These are phyloP conservation scores for Ustilago crameri DNA, from an alignment of 1,284 basidiomycete species.

Conservation along the genomic window DNA sequence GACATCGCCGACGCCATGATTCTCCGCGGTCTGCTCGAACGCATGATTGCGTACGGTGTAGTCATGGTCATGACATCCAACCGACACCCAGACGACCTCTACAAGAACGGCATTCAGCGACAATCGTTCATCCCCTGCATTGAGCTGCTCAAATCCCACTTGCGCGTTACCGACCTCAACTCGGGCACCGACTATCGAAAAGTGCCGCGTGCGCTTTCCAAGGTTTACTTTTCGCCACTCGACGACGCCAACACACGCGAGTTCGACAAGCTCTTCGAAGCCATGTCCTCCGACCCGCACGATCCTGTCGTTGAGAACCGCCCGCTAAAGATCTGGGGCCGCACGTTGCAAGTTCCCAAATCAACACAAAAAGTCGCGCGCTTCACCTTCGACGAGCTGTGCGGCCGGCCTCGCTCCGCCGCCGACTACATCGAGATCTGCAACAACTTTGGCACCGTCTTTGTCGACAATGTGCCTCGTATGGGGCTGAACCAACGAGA, in stretches of 20 bases:
- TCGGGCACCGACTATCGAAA: conserved; percentile 82
- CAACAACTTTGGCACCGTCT: conserved; percentile 84
- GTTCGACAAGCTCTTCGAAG: conserved; percentile 83
- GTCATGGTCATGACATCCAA: conserved; percentile 97
- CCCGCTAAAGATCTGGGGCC: conserved; percentile 86
- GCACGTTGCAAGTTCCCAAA: conserved; percentile 78
- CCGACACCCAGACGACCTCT: conserved; percentile 95
- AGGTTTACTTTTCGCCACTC: conserved; percentile 89
- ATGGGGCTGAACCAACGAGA: conserved; percentile 90
- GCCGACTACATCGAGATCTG: conserved; percentile 97
- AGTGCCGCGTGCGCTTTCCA: conserved; percentile 73
- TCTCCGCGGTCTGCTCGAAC: conserved; percentile 85
- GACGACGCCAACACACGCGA: conserved; percentile 76
- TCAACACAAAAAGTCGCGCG: conserved; percentile 76
- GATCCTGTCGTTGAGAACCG: conserved; percentile 76
- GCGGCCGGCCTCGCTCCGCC: conserved; percentile 87
- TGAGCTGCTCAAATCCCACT: conserved; percentile 86
- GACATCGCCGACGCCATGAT: conserved; percentile 99
- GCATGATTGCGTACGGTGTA: conserved; percentile 85
- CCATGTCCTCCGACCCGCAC: conserved; percentile 74
- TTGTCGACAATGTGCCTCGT: conserved; percentile 84
- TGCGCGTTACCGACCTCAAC: conserved; percentile 89
- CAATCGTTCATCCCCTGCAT: conserved; percentile 96
- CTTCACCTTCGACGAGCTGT: conserved; percentile 88
- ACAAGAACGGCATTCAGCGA: conserved; percentile 98